These are phyloP conservation scores for Saturnispora halmiae DNA, from an alignment of 805 yeast species.

Conservation along the genomic window DNA sequence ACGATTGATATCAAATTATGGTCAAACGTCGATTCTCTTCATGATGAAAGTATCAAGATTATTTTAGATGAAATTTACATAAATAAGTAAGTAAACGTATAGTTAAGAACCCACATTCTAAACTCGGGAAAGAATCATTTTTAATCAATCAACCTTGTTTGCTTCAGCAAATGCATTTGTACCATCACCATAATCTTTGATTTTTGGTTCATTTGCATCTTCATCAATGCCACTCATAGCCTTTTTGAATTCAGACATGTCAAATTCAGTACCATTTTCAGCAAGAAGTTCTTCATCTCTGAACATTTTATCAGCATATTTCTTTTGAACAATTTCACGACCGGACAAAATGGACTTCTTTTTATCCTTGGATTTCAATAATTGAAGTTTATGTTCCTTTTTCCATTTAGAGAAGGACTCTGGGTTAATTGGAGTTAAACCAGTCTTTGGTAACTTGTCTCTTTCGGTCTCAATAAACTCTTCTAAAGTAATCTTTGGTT, in stretches of 20 bases:
- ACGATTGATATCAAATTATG: constrained; percentile 34
- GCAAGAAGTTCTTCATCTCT: constrained; percentile 41
- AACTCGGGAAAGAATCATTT: background rate
- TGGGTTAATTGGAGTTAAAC: constrained; percentile 78
- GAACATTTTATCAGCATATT: constrained; percentile 47
- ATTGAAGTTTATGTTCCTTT: constrained; percentile 51
- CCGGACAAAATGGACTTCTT: constrained; percentile 41
- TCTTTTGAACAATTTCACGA: constrained; percentile 55
- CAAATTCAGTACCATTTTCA: constrained; percentile 44
- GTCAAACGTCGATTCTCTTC: constrained; percentile 34
- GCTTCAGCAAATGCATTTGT: constrained; percentile 29
- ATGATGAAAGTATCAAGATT: constrained; percentile 25
- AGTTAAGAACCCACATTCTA: constrained; percentile 17
- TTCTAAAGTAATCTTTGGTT: constrained; percentile 88
- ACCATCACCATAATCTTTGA: constrained; percentile 74
- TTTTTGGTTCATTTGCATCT: constrained; percentile 35
- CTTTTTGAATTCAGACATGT: constrained; percentile 48
- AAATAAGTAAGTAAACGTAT: background rate
- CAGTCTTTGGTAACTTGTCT: constrained; percentile 62
- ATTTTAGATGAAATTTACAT: constrained; percentile 10
- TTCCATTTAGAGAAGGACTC: constrained; percentile 83
- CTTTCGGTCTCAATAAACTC: constrained; percentile 94
- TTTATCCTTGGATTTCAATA: constrained; percentile 30
- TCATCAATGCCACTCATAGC: constrained; percentile 38
- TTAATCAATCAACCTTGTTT: constrained; percentile 12